phyloP scores from a whole-genome alignment of 2,329 filamentous ascomycete species.

The Pseudogymnoascus sp. region DNA sequence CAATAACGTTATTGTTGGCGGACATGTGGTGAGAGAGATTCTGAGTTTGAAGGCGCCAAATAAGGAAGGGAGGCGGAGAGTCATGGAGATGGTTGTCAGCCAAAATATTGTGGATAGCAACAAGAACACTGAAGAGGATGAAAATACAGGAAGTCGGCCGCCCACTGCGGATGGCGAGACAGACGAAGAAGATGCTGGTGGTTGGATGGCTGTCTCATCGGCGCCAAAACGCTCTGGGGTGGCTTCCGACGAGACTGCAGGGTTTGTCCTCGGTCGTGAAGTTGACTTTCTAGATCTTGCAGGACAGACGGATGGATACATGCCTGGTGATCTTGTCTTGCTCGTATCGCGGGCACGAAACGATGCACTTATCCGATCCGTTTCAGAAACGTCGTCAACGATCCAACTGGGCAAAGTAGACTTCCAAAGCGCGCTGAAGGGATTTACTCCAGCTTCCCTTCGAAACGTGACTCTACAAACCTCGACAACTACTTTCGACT shows the following conservation, averaged over 20 bases:
- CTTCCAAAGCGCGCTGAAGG: conserved; percentile 77
- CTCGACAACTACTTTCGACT: conserved; percentile 84
- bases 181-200: conserved; percentile 47
- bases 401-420: conserved; percentile 65
- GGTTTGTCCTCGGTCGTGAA: conserved; percentile 65
- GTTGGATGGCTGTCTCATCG: conserved; percentile 71
- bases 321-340: conserved; percentile 87
- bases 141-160: conserved; percentile 42
- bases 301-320: conserved; percentile 92
- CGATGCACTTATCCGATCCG: conserved; percentile 82
- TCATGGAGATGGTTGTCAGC: conserved; percentile 72
- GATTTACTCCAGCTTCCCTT: conserved; percentile 90
- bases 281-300: conserved; percentile 91
- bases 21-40: conserved; percentile 88
- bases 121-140: conserved; percentile 32
- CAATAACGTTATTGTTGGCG: conserved; percentile 83
- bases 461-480: conserved; percentile 91
- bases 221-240: conserved; percentile 40
- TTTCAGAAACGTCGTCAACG: conserved; percentile 44
- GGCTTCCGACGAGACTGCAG: conserved; percentile 39
- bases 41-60: conserved; percentile 82
- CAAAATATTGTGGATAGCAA: conserved; percentile 40
- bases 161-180: conserved; percentile 48
- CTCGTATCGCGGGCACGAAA: conserved; percentile 82
- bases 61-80: conserved; percentile 77